Conservation (phyloP, 2,329 filamentous ascomycete species). For the Aspergillus calidoustus region DNA sequence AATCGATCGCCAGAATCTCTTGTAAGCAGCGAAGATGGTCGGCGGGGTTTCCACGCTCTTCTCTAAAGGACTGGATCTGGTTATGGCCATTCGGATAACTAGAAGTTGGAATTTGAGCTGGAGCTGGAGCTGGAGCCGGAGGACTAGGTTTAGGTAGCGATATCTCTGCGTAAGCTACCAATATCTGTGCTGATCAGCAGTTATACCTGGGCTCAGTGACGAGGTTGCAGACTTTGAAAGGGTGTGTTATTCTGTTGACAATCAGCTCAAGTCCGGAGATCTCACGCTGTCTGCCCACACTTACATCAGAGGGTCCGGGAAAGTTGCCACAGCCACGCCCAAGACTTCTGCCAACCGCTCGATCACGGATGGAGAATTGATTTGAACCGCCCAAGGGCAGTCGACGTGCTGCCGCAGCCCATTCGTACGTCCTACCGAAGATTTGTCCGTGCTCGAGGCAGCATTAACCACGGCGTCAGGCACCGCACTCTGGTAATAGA, state of each 20-base stretch:
- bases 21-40: neutral
- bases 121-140: too few species aligned
- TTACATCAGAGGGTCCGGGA: neutral
- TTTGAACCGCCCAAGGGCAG: neutral
- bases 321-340: neutral
- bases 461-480: neutral
- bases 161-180: neutral
- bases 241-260: neutral
- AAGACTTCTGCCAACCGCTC: neutral
- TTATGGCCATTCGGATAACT: too few species aligned
- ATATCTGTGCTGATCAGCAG: neutral
- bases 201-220: neutral
- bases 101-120: neutral
- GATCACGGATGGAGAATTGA: neutral
- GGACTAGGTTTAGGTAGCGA: neutral
- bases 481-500: neutral
- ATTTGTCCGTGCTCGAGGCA: neutral
- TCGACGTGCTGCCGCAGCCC: neutral
- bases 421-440: neutral
- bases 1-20: neutral
- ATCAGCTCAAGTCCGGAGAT: neutral
- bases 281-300: neutral
- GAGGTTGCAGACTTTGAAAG: neutral
- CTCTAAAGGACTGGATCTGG: neutral
- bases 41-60: neutral